A percentile compares a stretch with the other conserved stretches of the same genome.
These are phyloP conservation scores for Rubia occidens DNA, from an alignment of 305 asterid genomes.

Conservation along the genomic window DNA sequence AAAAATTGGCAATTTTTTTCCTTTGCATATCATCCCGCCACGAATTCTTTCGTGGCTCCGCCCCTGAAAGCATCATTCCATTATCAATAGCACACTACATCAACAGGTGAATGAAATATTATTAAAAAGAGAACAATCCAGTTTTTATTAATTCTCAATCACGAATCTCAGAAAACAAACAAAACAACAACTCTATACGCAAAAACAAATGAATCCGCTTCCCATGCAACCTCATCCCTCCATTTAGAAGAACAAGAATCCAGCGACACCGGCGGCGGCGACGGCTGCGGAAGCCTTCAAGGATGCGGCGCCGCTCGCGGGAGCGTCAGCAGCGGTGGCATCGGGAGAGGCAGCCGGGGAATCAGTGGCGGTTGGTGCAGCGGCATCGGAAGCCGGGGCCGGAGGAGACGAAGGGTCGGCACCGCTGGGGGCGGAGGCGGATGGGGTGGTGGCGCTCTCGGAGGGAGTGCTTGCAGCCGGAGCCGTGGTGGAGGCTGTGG, in stretches of 20 bases:
- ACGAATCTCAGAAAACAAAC: neutral
- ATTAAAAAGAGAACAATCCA: neutral
- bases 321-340: conserved; percentile 21
- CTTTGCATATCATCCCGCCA: too few relatives aligned
- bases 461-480: neutral
- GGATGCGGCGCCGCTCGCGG: conserved; percentile 27
- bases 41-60: too few relatives aligned
- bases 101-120: neutral
- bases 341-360: conserved; percentile 14
- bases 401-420: conserved; percentile 29
- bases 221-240: neutral
- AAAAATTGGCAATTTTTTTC: too few relatives aligned
- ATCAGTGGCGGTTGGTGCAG: conserved; percentile 6
- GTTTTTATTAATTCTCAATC: neutral
- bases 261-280: conserved; percentile 41
- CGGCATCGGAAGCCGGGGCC: conserved; percentile 22
- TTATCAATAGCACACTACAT: neutral
- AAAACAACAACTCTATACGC: neutral
- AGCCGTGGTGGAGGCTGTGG: neutral
- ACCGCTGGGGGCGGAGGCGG: neutral
- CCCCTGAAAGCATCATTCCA: neutral
- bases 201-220: neutral
- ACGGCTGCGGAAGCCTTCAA: conserved; percentile 41
- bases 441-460: conserved; percentile 17
- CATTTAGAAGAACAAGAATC: conserved; percentile 35